These are phyloP conservation scores for Solanum arcanum DNA, from an alignment of 257 asterid genomes.

Conservation along the genomic window DNA sequence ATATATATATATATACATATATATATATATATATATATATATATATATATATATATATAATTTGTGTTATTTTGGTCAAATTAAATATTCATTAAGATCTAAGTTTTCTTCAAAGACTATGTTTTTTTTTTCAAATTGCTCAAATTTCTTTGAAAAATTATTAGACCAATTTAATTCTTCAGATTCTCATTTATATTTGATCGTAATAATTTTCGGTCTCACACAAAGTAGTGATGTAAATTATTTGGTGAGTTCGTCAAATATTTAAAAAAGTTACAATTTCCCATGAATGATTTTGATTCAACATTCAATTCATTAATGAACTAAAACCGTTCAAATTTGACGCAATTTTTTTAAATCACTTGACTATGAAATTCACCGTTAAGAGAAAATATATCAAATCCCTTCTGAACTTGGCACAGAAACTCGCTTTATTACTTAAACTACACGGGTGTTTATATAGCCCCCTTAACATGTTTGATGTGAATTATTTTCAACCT, in stretches of 20 bases:
- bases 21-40: too few relatives aligned
- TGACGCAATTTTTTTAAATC: background rate
- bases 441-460: background rate
- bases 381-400: too few relatives aligned
- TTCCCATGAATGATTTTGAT: background rate
- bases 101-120: background rate
- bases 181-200: too few relatives aligned
- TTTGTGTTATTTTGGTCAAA: too few relatives aligned
- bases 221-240: background rate
- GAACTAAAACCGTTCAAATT: background rate
- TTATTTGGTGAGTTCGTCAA: background rate
- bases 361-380: background rate
- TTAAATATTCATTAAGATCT: background rate
- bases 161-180: background rate
- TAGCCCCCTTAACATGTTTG: background rate
- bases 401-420: background rate
- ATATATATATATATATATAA: too few relatives aligned
- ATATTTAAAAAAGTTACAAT: background rate
- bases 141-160: background rate
- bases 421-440: too few relatives aligned
- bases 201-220: too few relatives aligned
- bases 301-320: background rate
- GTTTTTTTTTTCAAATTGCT: background rate
- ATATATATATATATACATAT: too few relatives aligned
- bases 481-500: too few relatives aligned